Conservation (phyloP, 768 basidiomycete species). For the Boletus reticulatus region DNA sequence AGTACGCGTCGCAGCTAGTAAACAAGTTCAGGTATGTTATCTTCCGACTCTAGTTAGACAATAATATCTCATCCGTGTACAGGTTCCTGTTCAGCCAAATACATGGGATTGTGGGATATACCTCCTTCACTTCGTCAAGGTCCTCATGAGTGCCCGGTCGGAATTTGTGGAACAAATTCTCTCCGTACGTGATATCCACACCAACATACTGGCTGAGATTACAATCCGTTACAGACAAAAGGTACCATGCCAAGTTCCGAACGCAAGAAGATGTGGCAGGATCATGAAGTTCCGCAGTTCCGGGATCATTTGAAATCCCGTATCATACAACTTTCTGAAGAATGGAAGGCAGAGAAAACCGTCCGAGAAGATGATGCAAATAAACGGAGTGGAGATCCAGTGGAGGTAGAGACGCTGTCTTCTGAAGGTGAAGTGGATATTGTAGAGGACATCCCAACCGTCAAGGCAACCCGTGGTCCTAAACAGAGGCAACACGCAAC, state of each 20-base stretch:
- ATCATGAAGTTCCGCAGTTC: constrained; percentile 41
- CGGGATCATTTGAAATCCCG: constrained; percentile 44
- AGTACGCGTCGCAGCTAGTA: constrained; percentile 41
- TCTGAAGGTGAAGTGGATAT: constrained; percentile 43
- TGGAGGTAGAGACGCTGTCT: constrained; percentile 19
- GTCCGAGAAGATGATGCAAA: constrained; percentile 34
- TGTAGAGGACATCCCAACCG: constrained; percentile 28
- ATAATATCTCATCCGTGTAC: constrained; percentile 1
- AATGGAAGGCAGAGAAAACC: constrained; percentile 49
- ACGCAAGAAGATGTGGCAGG: constrained; percentile 53
- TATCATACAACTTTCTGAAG: constrained; percentile 48
- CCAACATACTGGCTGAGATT: neutral
- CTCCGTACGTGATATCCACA: constrained; percentile 15
- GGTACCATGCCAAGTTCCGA: constrained; percentile 35
- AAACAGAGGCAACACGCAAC: constrained; percentile 14
- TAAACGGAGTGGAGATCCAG: constrained; percentile 22
- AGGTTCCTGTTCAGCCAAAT: constrained; percentile 91
- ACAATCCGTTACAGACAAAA: constrained; percentile 24
- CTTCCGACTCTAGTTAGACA: neutral
- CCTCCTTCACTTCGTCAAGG: constrained; percentile 80
- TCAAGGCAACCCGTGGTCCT: constrained; percentile 9
- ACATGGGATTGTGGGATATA: constrained; percentile 93
- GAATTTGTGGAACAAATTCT: constrained; percentile 50
- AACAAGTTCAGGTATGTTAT: constrained; percentile 49
- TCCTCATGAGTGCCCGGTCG: constrained; percentile 66